Base-by-base conservation (phyloP, 805 yeast genomes). In the Spathaspora passalidarum region DNA sequence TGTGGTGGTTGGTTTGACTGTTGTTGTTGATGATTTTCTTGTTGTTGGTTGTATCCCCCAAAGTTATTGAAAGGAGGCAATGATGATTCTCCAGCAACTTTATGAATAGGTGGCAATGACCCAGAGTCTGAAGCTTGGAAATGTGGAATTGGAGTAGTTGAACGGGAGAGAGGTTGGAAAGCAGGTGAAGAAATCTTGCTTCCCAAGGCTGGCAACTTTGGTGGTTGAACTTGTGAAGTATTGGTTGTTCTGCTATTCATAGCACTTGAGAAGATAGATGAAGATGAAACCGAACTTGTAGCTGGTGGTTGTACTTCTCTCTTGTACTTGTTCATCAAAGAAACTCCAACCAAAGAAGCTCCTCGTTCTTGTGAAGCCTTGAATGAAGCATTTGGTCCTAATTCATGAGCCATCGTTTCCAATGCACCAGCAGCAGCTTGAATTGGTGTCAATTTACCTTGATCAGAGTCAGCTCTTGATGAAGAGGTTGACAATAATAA, bases 401-500 rank as follows among this genome's bases (percentile, higher is more conserved):
- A 60, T 47, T 70, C 75, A 29, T 29, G 59, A 8, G 72, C 62
- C 75, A 71, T 72, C 44, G 59, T 69, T 49, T 71, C 76, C 57
- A 71, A 65, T 5, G 75, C 73, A 4, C 75, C 73, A 1, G 76
- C 76, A 7, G 76, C 74, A 45, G 62, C 69, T 19, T 55, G 69
- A 7, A 66, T 64, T 22, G 56, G 40, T 40, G 46, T 32, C 35
- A 43, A 9, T 22, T 42, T 49, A 18, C 38, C 38, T 19, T 32
- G 17, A 10, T 23, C 43, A 21, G 48, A 23, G 18, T 59, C 48
- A 6, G 57, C 56, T 44, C 75, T 61, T 47, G 68, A 70, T 35
- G 78, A 55, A 19, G 80, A 53, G 13, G 82, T 78, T 6, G 84
- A 76, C 38, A 84, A 67, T 48, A 83, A 62, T 43, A 83, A 65